Conservation (phyloP, 768 basidiomycete species). For the Hemileccinum impolitum region DNA sequence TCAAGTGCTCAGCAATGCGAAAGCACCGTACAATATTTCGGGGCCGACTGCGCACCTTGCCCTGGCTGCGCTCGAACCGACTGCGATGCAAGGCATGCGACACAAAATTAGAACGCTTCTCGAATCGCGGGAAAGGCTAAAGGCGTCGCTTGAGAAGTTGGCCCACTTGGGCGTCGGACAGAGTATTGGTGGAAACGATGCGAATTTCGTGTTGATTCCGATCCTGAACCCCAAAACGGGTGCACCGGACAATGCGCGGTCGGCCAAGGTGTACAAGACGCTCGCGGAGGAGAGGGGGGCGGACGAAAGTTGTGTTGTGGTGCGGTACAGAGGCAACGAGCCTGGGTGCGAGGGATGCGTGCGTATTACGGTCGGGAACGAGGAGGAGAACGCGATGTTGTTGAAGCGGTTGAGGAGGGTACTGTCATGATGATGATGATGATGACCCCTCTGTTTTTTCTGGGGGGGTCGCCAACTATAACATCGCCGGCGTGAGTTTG, state of each 20-base stretch:
- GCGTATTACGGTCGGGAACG: conserved; percentile 85
- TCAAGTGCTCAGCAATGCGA: conserved; percentile 89
- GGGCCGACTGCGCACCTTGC: conserved; percentile 85
- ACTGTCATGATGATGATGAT: too few relatives aligned
- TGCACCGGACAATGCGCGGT: conserved; percentile 55
- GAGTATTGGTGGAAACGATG: conserved; percentile 77
- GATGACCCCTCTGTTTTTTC: conserved; percentile 19
- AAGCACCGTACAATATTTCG: conserved; percentile 97
- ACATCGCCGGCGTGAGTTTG: neutral
- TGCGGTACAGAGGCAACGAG: conserved; percentile 85
- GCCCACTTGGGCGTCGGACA: conserved; percentile 54
- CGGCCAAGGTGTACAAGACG: conserved; percentile 65
- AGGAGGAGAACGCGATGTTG: conserved; percentile 67
- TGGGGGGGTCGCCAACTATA: conserved; percentile 1
- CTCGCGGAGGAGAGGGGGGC: conserved; percentile 84
- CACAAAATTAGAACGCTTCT: conserved; percentile 57
- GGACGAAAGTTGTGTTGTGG: conserved; percentile 82
- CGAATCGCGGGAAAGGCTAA: conserved; percentile 53
- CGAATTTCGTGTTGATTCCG: conserved; percentile 87
- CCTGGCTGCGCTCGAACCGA: conserved; percentile 66
- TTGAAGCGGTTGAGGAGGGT: conserved; percentile 53
- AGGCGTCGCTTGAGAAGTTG: conserved; percentile 47
- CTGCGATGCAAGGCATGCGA: conserved; percentile 62
- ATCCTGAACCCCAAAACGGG: conserved; percentile 48
- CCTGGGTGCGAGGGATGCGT: conserved; percentile 83